A percentile compares a stretch with the other conserved stretches of the same genome.
Conservation (phyloP, 1,139 yeast genomes). For the Suhomyces ambrosiae region DNA sequence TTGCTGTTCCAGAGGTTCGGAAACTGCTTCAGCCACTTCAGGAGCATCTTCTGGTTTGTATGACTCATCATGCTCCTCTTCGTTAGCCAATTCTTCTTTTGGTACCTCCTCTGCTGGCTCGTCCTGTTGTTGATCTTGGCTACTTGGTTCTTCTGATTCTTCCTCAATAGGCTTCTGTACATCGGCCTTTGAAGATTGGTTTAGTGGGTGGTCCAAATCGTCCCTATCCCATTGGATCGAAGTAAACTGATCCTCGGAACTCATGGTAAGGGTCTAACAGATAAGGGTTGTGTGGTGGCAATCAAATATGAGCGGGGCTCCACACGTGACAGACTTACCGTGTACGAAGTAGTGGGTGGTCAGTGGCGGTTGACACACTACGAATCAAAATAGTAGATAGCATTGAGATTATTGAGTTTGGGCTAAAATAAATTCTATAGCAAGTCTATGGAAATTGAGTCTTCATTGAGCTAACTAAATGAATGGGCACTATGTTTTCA, state of each 20-base stretch:
- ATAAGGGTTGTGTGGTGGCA: conserved; percentile 7
- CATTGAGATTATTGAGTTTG: too few species aligned
- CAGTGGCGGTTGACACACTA: too few species aligned
- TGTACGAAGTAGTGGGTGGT: not conserved
- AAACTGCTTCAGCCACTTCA: not conserved
- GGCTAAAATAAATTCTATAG: too few species aligned
- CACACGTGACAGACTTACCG: not conserved
- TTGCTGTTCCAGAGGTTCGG: not conserved
- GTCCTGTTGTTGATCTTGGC: conserved; percentile 2
- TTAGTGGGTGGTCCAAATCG: conserved; percentile 25
- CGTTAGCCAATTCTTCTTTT: not conserved
- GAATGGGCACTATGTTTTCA: too few species aligned
- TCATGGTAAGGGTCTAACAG: conserved; percentile 19
- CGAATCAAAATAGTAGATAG: too few species aligned
- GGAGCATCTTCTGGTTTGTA: not conserved
- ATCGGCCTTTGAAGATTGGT: not conserved
- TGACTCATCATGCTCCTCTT: not conserved
- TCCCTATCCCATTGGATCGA: conserved; percentile 62
- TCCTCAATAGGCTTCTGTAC: conserved; percentile 6
- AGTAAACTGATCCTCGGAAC: conserved; percentile 54
- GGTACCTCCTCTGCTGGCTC: not conserved
- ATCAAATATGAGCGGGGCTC: not conserved
- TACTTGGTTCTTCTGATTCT: conserved; percentile 7
- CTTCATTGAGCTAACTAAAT: too few species aligned
- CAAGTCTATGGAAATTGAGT: too few species aligned